Evolutionary conservation across 2,329 filamentous ascomycete species (phyloP), one percentile per base, ranked within the genome.

Genomic region (Ophiosphaerella herpotricha): DNA sequence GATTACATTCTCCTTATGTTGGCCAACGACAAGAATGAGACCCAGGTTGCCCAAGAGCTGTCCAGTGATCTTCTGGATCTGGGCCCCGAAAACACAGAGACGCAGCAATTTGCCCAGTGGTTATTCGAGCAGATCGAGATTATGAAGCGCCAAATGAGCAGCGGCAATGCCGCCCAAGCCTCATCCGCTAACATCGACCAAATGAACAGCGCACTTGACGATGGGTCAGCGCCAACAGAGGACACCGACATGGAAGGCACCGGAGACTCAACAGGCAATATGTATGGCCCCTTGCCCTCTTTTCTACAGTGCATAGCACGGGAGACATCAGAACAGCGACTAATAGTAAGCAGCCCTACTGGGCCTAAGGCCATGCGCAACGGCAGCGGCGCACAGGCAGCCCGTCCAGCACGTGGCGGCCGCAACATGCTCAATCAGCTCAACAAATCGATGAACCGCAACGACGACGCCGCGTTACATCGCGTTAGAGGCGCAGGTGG

Each of bases 1-100:
- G 94, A 99, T 77, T 99, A 97, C 77, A 94, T 99, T 61, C 88
- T 97, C 51, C 85, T 97, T 57, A 97, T 97, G 93, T 84, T 99
- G 29, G 90, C 90, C 55, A 97, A 97, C 76, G 91, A 92, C 65
- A 97, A 96, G 75, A 91, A 89, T 4, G 88, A 96, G 71, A 86
- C 92, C 43, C 88, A 97, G 71, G 93, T 99, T 59, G 89, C 91
- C 8, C 80, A 84, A 37, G 94, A 99, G 72, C 85, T 99, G 12
- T 89, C 92, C 1, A 88, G 87, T 58, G 94, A 99, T 64, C 82
- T 99, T 36, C 83, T 99, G 2, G 86, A 86, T 49, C 82, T 97
- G 4, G 85, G 85, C 2, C 86, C 91, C 39, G 91, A 96, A 52
- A 93, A 97, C 63, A 85, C 88, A 43, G 87, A 86, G 58, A 90